Conservation (phyloP, 306 rosid species). For the Dalbergia cultrata region DNA sequence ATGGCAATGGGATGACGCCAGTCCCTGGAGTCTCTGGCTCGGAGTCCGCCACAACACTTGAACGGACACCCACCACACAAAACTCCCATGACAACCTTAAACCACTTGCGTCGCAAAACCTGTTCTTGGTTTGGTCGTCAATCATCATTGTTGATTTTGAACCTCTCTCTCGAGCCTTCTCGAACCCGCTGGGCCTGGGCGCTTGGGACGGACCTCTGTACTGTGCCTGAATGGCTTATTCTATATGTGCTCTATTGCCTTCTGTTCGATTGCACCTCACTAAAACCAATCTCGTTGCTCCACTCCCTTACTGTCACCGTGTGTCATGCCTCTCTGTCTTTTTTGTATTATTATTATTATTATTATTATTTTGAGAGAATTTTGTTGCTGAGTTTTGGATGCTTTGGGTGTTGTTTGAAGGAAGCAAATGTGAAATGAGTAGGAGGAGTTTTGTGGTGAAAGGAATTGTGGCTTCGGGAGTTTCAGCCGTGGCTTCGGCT, state of each 20-base stretch:
- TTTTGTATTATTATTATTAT: too few species aligned
- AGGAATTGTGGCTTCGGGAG: conserved; percentile 83
- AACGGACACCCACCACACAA: conserved; percentile 55
- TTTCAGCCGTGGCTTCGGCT: conserved; percentile 71
- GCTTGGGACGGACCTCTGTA: background rate
- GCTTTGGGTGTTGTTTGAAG: conserved; percentile 53
- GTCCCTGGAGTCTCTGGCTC: conserved; percentile 42
- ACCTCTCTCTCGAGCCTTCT: conserved; percentile 14
- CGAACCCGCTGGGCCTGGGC: background rate
- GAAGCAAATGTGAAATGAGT: conserved; percentile 78
- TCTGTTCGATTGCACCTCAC: conserved; percentile 59
- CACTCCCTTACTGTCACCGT: conserved; percentile 65
- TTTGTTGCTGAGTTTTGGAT: conserved; percentile 22
- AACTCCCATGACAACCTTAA: conserved; percentile 5
- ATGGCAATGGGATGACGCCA: background rate
- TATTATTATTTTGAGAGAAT: background rate
- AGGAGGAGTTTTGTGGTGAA: conserved; percentile 69
- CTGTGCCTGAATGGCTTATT: conserved; percentile 62
- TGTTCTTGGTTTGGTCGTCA: background rate
- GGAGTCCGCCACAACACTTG: conserved; percentile 62
- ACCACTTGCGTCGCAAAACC: background rate
- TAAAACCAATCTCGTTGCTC: conserved; percentile 48
- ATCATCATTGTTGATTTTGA: conserved; percentile 11
- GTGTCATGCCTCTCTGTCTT: conserved; percentile 11
- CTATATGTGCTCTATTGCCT: conserved; percentile 54